Evolutionary conservation across 1,284 basidiomycete species (phyloP).

Genomic region (Sphaerobolus stellatus): DNA sequence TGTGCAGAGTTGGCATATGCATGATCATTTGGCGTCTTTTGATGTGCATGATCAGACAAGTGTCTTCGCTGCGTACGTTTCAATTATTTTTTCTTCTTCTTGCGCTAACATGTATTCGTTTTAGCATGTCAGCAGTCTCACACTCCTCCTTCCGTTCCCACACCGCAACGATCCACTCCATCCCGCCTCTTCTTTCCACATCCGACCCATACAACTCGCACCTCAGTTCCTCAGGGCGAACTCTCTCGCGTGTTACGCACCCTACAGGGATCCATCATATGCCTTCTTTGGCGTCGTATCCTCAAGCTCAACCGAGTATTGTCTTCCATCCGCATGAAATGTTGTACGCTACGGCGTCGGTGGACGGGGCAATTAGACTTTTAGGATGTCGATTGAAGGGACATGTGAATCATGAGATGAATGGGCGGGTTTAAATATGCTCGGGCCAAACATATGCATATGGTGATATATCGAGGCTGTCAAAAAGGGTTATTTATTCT

Average conservation of each 20-base stretch:
- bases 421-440: no score
- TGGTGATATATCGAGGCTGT: no score
- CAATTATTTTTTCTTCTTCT: constrained; percentile 2
- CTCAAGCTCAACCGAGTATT: constrained; percentile 61
- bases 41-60: constrained; percentile 86
- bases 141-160: constrained; percentile 63
- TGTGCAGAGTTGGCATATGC: constrained; percentile 64
- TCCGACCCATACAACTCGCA: no score
- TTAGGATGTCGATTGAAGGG: constrained; percentile 19
- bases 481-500: no score
- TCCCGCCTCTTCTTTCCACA: constrained; percentile 29
- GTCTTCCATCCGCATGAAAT: constrained; percentile 80
- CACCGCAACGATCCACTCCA: constrained; percentile 56
- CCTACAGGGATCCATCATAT: constrained; percentile 43
- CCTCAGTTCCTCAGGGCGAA: no score
- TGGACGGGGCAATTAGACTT: constrained; percentile 55
- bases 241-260: constrained; percentile 24
- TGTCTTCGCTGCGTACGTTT: constrained; percentile 76
- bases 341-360: constrained; percentile 70
- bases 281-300: constrained; percentile 51
- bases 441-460: no score
- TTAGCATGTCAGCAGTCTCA: constrained; percentile 63
- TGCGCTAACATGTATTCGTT: constrained; percentile 11
- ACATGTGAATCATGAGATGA: no score
- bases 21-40: constrained; percentile 79